Evolutionary conservation across 2,329 filamentous ascomycete genomes (phyloP).

Genomic region (Phyllosticta ampelicida): DNA sequence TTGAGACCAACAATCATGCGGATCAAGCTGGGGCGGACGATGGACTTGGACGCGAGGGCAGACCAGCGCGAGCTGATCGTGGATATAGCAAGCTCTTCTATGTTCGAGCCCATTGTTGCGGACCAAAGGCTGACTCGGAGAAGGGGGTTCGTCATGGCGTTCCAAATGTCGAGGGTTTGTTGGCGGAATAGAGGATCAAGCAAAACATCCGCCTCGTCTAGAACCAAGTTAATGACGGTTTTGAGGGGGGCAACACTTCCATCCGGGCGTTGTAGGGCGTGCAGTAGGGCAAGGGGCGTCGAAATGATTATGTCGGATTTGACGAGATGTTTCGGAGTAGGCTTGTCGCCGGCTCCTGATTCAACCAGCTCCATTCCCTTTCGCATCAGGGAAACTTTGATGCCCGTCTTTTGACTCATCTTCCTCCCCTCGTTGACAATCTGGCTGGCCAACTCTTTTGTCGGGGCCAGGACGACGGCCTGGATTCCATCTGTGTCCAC

Average conservation of each 20-base stretch:
- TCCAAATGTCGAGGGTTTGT: conserved; percentile 78
- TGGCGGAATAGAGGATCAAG: conserved; percentile 83
- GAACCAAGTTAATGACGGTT: conserved; percentile 60
- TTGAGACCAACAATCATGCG: conserved; percentile 92
- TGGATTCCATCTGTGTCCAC: conserved; percentile 11
- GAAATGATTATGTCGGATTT: conserved; percentile 73
- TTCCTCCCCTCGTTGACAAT: conserved; percentile 67
- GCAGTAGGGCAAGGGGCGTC: conserved; percentile 67
- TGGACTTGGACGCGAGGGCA: conserved; percentile 24
- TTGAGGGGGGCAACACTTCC: conserved; percentile 45
- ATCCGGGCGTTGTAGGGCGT: conserved; percentile 49
- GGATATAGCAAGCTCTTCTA: conserved; percentile 67
- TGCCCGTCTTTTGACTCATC: conserved; percentile 61
- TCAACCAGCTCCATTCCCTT: conserved; percentile 64
- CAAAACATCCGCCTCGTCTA: conserved; percentile 93
- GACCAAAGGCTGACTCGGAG: conserved; percentile 82
- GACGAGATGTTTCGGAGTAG: conserved; percentile 41
- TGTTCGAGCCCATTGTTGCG: conserved; percentile 89
- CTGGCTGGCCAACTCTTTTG: conserved; percentile 40
- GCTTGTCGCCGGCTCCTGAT: conserved; percentile 20
- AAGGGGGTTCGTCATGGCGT: conserved; percentile 57
- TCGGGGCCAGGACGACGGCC: conserved; percentile 39
- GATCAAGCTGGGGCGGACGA: conserved; percentile 43
- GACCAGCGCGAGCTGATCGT: conserved; percentile 43
- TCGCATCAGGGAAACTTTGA: conserved; percentile 71